Percentiles rank a stretch among this genome's conserved stretches.
These are phyloP conservation scores for Lodderomyces margitis DNA, from an alignment of 1,139 yeast species.

Conservation along the genomic window DNA sequence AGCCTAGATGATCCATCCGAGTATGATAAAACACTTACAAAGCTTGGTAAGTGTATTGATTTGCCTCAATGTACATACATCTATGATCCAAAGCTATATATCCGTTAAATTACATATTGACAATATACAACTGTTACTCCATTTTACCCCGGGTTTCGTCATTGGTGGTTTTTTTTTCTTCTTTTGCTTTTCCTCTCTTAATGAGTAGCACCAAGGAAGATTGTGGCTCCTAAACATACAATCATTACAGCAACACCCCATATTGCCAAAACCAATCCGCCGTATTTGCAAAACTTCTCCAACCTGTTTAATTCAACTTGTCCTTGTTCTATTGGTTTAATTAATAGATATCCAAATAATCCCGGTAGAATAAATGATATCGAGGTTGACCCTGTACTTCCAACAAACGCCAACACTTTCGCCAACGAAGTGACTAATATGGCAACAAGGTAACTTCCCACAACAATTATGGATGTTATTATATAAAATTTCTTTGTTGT, in stretches of 20 bases:
- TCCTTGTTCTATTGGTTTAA: conserved; percentile 40
- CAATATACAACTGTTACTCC: not conserved
- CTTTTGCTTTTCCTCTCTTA: too few species aligned
- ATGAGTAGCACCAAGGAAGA: conserved; percentile 59
- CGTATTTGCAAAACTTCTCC: conserved; percentile 48
- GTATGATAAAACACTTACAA: not conserved
- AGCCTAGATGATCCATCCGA: not conserved
- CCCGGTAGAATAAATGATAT: conserved; percentile 94
- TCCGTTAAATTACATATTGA: not conserved
- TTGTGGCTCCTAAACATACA: conserved; percentile 73
- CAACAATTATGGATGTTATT: conserved; percentile 66
- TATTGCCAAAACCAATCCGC: conserved; percentile 57
- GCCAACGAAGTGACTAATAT: conserved; percentile 76
- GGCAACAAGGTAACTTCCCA: conserved; percentile 70
- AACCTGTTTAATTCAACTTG: conserved; percentile 28
- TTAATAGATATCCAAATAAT: conserved; percentile 73
- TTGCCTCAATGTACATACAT: not conserved
- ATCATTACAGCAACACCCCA: conserved; percentile 84
- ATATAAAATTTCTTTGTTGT: conserved; percentile 51
- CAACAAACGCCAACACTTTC: conserved; percentile 85
- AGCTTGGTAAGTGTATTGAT: not conserved
- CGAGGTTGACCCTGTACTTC: conserved; percentile 93
- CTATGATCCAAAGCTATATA: not conserved
- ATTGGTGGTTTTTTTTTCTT: too few species aligned
- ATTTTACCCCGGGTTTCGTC: too few species aligned